Percentiles rank a stretch among this genome's conserved stretches.
Evolutionary conservation across 345 rosid genomes (phyloP).

Genomic region (Geranium rotundifolium): DNA sequence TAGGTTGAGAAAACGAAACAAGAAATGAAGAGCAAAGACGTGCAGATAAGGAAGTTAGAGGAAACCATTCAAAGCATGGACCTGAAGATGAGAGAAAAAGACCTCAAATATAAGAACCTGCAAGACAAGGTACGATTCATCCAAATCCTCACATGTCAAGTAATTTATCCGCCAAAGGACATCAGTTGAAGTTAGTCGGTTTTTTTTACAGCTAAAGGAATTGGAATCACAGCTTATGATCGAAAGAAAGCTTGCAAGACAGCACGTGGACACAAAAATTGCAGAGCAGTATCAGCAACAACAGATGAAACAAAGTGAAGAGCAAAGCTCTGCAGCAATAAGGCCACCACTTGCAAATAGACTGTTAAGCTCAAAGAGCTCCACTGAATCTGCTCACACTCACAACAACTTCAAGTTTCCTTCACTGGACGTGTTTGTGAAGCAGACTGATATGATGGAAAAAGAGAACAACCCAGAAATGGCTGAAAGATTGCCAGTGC

Average conservation of each 20-base stretch:
- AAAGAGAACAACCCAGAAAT: slow-evolving; percentile 78
- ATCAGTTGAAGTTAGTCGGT: not conserved
- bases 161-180: not conserved
- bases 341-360: slow-evolving; percentile 50
- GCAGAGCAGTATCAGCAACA: slow-evolving; percentile 51
- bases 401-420: slow-evolving; percentile 27
- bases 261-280: slow-evolving; percentile 80
- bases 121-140: slow-evolving; percentile 60
- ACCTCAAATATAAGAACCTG: slow-evolving; percentile 55
- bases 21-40: slow-evolving; percentile 78
- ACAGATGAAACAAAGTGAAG: slow-evolving; percentile 41
- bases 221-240: slow-evolving; percentile 80
- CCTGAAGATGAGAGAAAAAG: slow-evolving; percentile 68
- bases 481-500: slow-evolving; percentile 39
- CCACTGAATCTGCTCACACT: slow-evolving; percentile 18
- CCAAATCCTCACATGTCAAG: not conserved
- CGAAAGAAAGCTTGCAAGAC: slow-evolving; percentile 91
- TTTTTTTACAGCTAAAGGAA: slow-evolving; percentile 57
- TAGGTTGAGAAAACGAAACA: slow-evolving; percentile 77
- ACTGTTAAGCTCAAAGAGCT: slow-evolving; percentile 23
- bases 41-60: slow-evolving; percentile 80
- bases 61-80: slow-evolving; percentile 59
- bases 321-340: slow-evolving; percentile 24
- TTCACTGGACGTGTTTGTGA: slow-evolving; percentile 22
- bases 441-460: slow-evolving; percentile 38